A percentile compares a stretch with the other conserved stretches of the same genome.
These are phyloP conservation scores for Peronospora destructor DNA, from an alignment of 352 stramenopile species.

Conservation along the genomic window DNA sequence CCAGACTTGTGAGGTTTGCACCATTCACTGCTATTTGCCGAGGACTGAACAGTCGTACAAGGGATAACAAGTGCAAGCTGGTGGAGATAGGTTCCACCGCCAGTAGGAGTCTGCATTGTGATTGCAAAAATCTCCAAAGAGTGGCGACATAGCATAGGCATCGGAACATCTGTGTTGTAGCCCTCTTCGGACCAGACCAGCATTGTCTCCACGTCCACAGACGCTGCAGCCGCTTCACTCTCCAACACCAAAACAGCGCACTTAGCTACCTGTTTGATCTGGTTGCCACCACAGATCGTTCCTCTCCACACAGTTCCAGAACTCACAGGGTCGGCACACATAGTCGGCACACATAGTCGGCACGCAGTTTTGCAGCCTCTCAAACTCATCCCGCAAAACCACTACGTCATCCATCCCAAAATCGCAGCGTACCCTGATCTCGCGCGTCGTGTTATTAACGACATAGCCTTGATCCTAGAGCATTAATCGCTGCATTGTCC, in stretches of 20 bases:
- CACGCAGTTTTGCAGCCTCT: slow-evolving; percentile 25
- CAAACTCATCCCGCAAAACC: slow-evolving; percentile 24
- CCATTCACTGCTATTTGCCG: slow-evolving; percentile 26
- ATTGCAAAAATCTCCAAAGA: slow-evolving; percentile 35
- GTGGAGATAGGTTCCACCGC: slow-evolving; percentile 14
- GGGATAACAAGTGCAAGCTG: slow-evolving; percentile 35
- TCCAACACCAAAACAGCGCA: slow-evolving; percentile 26
- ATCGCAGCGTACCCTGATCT: slow-evolving; percentile 25
- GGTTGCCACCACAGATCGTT: slow-evolving; percentile 25
- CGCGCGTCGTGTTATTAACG: slow-evolving; percentile 21
- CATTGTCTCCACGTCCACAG: slow-evolving; percentile 22
- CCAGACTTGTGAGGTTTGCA: slow-evolving; percentile 31
- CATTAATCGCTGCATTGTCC: slow-evolving; percentile 44
- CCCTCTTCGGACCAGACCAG: slow-evolving; percentile 40
- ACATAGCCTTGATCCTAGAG: slow-evolving; percentile 53
- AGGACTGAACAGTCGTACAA: slow-evolving; percentile 23
- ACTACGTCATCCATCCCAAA: slow-evolving; percentile 42
- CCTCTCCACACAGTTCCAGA: slow-evolving; percentile 8
- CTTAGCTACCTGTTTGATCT: slow-evolving; percentile 28
- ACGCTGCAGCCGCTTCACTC: slow-evolving; percentile 14
- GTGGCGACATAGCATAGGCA: slow-evolving; percentile 28
- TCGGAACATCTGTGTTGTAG: slow-evolving; percentile 38
- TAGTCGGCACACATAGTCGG: slow-evolving; percentile 17
- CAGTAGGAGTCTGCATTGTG: slow-evolving; percentile 20
- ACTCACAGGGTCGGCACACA: slow-evolving; percentile 16